Conservation (phyloP, 306 rosid species). For the cucumber (Cucumis sativus) region DNA sequence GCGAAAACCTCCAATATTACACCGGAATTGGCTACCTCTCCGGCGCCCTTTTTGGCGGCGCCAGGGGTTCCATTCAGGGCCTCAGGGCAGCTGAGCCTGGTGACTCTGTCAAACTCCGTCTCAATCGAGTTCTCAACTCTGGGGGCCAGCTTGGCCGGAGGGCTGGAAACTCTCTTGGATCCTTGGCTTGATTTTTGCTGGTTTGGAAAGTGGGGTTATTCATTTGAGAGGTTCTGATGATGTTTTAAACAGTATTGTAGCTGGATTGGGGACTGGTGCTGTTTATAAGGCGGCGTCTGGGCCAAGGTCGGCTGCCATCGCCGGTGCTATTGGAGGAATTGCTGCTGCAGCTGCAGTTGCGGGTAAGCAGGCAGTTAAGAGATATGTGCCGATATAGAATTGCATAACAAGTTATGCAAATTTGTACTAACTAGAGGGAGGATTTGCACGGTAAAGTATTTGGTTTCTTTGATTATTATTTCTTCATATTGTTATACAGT, state of each 20-base stretch:
- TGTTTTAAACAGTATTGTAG: conserved; percentile 38
- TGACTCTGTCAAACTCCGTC: conserved; percentile 43
- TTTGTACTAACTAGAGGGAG: not conserved
- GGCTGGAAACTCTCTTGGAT: conserved; percentile 41
- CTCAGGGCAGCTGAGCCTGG: conserved; percentile 39
- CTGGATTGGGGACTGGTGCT: conserved; percentile 64
- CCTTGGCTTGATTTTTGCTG: conserved; percentile 45
- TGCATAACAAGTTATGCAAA: not conserved
- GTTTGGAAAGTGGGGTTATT: conserved; percentile 32
- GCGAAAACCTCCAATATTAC: conserved; percentile 54
- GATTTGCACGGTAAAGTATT: not conserved
- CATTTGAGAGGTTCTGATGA: conserved; percentile 38
- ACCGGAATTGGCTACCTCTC: conserved; percentile 50
- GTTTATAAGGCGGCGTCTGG: conserved; percentile 45
- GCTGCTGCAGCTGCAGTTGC: conserved; percentile 48
- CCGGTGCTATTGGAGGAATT: conserved; percentile 56
- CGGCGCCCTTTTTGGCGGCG: conserved; percentile 41
- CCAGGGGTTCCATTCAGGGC: conserved; percentile 36
- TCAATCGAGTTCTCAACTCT: conserved; percentile 52
- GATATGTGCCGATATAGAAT: conserved; percentile 37
- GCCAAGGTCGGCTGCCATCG: conserved; percentile 56
- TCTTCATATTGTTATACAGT: not conserved
- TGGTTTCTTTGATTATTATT: not conserved
- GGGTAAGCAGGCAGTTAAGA: conserved; percentile 44
- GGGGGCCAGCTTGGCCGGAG: conserved; percentile 46